A percentile compares a stretch with the other conserved stretches of the same genome.
These are phyloP conservation scores for Dalbergia cochinchinensis DNA, from an alignment of 306 rosid species.

Conservation along the genomic window DNA sequence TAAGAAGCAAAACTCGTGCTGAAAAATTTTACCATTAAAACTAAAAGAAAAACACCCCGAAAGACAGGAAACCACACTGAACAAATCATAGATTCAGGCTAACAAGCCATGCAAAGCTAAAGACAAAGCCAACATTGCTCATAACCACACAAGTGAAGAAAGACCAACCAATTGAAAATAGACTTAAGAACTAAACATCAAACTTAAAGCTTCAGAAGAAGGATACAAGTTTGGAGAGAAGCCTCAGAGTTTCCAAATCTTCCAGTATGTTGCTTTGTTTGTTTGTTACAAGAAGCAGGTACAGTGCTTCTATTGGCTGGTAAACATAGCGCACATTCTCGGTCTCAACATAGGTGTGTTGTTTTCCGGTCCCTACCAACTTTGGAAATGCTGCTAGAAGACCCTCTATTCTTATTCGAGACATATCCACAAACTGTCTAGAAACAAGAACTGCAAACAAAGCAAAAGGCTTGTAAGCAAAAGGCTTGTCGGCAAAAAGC, in stretches of 20 bases:
- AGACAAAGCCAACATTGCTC: neutral
- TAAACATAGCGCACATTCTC: conserved; percentile 94
- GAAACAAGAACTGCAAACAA: conserved; percentile 80
- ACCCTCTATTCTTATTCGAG: conserved; percentile 93
- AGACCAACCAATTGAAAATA: conserved; percentile 17
- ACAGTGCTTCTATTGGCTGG: conserved; percentile 90
- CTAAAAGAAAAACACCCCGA: conserved; percentile 5
- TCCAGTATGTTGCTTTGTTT: conserved; percentile 88
- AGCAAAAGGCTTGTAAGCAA: neutral
- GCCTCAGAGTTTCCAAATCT: conserved; percentile 81
- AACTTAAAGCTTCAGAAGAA: conserved; percentile 37
- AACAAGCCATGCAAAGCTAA: neutral
- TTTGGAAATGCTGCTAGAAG: conserved; percentile 96
- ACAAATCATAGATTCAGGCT: conserved; percentile 27
- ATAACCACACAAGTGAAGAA: neutral
- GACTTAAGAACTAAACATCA: conserved; percentile 2
- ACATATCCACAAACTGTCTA: conserved; percentile 89
- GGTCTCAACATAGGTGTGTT: conserved; percentile 91
- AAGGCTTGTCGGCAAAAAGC: neutral
- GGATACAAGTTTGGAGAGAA: conserved; percentile 90
- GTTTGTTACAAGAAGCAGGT: conserved; percentile 83
- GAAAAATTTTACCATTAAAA: conserved; percentile 28
- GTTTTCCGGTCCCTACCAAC: conserved; percentile 91
- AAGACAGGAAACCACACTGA: conserved; percentile 21
- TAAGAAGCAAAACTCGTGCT: conserved; percentile 9